phyloP scores from a whole-genome alignment of 306 rosid species.

The Glycine latifolia region DNA sequence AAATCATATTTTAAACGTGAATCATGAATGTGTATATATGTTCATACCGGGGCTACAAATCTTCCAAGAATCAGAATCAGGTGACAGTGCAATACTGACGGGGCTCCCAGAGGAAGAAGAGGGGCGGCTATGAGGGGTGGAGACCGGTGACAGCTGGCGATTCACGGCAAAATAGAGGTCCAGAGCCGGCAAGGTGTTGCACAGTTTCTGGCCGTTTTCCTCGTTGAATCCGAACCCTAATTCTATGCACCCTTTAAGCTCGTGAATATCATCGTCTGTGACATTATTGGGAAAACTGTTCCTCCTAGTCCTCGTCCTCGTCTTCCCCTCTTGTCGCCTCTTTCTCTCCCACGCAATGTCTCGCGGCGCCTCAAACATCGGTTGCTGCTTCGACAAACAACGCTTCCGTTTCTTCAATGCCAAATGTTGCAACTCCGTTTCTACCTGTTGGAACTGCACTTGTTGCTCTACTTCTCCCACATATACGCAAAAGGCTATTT shows the following conservation, averaged over 20 bases:
- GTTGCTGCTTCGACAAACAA: conserved; percentile 58
- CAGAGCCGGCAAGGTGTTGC: conserved; percentile 88
- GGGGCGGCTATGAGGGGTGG: conserved; percentile 62
- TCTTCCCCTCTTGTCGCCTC: conserved; percentile 56
- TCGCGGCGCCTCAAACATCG: conserved; percentile 63
- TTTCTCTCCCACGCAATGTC: conserved; percentile 89
- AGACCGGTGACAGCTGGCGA: conserved; percentile 61
- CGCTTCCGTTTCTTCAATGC: conserved; percentile 55
- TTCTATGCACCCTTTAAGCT: conserved; percentile 86
- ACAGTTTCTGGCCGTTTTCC: conserved; percentile 76
- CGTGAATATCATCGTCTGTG: conserved; percentile 76
- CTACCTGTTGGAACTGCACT: neutral
- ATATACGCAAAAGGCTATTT: neutral
- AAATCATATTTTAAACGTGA: too few species aligned
- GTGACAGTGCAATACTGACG: neutral
- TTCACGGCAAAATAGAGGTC: conserved; percentile 93
- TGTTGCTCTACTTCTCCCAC: neutral
- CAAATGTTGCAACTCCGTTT: conserved; percentile 45
- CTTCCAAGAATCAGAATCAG: conserved; percentile 77
- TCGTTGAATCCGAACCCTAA: conserved; percentile 94
- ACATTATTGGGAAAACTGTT: conserved; percentile 48
- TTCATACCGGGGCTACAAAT: conserved; percentile 74
- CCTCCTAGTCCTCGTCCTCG: conserved; percentile 42
- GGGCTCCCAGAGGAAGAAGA: conserved; percentile 63
- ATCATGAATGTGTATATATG: too few species aligned